phyloP scores from a whole-genome alignment of 2,329 filamentous ascomycete genomes.

The Eurotiales sp. region DNA sequence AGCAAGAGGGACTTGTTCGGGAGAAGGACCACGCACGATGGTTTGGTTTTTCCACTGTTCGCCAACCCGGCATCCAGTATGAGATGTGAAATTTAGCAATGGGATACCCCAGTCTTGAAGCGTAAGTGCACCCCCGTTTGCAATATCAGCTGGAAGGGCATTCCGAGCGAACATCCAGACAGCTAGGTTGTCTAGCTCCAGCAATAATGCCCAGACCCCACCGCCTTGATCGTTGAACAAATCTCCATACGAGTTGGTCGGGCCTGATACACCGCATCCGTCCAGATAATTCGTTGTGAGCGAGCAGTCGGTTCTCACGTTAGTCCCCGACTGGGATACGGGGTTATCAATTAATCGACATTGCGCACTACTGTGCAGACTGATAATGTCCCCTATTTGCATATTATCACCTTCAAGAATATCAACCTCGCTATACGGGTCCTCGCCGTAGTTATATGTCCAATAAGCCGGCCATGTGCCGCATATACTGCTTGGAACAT shows the following conservation, averaged over 20 bases:
- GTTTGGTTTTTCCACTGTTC: conserved; percentile 67
- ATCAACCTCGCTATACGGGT: conserved; percentile 66
- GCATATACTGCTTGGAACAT: conserved; percentile 47
- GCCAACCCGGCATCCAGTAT: conserved; percentile 67
- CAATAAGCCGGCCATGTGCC: conserved; percentile 52
- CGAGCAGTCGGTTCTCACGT: conserved; percentile 57
- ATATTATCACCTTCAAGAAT: conserved; percentile 74
- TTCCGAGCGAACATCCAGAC: conserved; percentile 80
- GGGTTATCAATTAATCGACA: conserved; percentile 55
- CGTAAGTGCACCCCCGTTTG: conserved; percentile 53
- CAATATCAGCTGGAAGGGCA: conserved; percentile 62
- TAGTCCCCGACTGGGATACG: conserved; percentile 45
- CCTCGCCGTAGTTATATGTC: conserved; percentile 22
- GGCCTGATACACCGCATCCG: conserved; percentile 60
- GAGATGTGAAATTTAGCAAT: conserved; percentile 47
- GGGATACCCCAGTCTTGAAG: conserved; percentile 66
- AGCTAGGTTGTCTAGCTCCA: conserved; percentile 67
- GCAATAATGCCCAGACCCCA: conserved; percentile 71
- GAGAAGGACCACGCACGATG: conserved; percentile 47
- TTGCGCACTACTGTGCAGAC: conserved; percentile 62
- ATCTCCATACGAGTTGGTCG: conserved; percentile 56
- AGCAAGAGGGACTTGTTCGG: too few species aligned
- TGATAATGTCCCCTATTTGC: conserved; percentile 57
- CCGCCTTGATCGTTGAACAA: conserved; percentile 68
- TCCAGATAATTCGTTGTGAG: conserved; percentile 41